Evolutionary conservation across 495 filamentous ascomycete species (phyloP).

Genomic region (Penicillium antarcticum): DNA sequence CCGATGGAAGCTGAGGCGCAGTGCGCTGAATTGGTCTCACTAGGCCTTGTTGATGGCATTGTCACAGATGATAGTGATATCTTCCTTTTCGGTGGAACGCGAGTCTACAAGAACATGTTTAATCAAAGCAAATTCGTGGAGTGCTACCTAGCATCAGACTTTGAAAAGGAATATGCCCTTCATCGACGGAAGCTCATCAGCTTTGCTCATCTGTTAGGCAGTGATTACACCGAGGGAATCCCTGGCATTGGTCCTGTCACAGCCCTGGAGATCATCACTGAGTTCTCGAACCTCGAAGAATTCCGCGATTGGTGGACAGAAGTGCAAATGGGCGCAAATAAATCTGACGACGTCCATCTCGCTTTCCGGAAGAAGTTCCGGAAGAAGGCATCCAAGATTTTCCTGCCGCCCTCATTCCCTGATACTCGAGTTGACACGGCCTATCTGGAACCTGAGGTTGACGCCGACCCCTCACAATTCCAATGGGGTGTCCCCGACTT

Average conservation of each 20-base stretch:
- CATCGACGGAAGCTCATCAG: conserved; percentile 78
- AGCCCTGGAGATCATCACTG: conserved; percentile 87
- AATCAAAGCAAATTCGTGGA: conserved; percentile 96
- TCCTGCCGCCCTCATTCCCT: conserved; percentile 77
- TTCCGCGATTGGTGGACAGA: conserved; percentile 87
- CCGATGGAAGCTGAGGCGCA: conserved; percentile 99
- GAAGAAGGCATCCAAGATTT: conserved; percentile 76
- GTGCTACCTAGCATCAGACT: conserved; percentile 83
- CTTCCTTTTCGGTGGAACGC: conserved; percentile 94
- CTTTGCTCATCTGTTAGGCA: conserved; percentile 84
- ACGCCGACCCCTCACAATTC: conserved; percentile 71
- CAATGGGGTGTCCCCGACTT: conserved; percentile 96
- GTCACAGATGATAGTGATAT: conserved; percentile 97
- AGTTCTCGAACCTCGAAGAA: conserved; percentile 64
- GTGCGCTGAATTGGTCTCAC: conserved; percentile 81
- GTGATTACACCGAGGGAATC: conserved; percentile 91
- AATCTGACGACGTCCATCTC: conserved; percentile 37
- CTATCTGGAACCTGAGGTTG: conserved; percentile 83
- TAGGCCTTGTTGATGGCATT: conserved; percentile 91
- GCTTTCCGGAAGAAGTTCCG: conserved; percentile 81
- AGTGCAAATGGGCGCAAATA: conserved; percentile 58
- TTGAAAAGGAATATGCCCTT: conserved; percentile 86
- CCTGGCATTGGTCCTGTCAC: conserved; percentile 90
- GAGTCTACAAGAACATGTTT: conserved; percentile 99
- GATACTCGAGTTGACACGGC: conserved; percentile 70